Percentiles rank a stretch among this genome's conserved stretches.
Conservation (phyloP, 106 monocot species). For the Apostasia ramifera region DNA sequence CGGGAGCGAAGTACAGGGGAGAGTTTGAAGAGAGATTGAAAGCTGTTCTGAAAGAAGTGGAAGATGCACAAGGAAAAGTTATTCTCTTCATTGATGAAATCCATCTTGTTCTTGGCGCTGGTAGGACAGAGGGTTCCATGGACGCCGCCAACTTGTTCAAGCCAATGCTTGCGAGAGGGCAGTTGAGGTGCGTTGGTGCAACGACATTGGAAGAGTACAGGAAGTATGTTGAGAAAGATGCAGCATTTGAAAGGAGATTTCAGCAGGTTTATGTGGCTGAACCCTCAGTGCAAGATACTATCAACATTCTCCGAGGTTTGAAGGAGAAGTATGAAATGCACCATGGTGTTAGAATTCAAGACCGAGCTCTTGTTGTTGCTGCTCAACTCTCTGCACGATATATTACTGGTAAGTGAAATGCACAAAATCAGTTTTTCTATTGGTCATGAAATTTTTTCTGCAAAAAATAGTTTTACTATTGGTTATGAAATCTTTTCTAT, state of each 20-base stretch:
- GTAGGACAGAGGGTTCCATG: conserved; percentile 53
- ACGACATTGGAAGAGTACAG: conserved; percentile 65
- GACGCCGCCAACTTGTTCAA: conserved; percentile 62
- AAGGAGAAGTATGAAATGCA: conserved; percentile 69
- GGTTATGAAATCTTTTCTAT: background rate
- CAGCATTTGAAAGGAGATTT: conserved; percentile 44
- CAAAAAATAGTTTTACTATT: background rate
- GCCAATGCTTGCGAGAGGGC: conserved; percentile 67
- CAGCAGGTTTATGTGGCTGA: conserved; percentile 65
- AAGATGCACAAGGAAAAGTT: conserved; percentile 59
- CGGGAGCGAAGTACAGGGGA: conserved; percentile 54
- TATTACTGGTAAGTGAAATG: conserved; percentile 35
- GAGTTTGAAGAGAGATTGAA: conserved; percentile 69
- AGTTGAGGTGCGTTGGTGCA: conserved; percentile 55
- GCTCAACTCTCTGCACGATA: conserved; percentile 55
- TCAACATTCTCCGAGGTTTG: conserved; percentile 50
- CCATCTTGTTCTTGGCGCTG: conserved; percentile 66
- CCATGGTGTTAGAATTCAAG: conserved; percentile 61
- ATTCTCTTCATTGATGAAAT: conserved; percentile 74
- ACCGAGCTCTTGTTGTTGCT: conserved; percentile 60
- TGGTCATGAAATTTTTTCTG: background rate
- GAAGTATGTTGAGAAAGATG: conserved; percentile 69
- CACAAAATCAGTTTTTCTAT: background rate
- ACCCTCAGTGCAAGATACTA: conserved; percentile 46
- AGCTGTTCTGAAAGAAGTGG: conserved; percentile 63